Evolutionary conservation across 1,139 yeast genomes (phyloP).

Genomic region (Blastobotrys serpentis): DNA sequence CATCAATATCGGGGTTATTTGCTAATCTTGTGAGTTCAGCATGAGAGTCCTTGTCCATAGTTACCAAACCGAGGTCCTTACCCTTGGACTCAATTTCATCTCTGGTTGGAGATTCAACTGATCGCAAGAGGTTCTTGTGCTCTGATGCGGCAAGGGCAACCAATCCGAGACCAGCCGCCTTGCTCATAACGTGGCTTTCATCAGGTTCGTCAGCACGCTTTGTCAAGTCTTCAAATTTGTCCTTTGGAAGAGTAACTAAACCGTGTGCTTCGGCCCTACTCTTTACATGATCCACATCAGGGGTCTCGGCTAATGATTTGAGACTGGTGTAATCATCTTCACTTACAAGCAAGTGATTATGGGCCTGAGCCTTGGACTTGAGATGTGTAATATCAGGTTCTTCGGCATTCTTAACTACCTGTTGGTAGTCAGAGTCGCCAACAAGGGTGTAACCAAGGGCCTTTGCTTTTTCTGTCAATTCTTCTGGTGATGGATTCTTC

Average conservation of each 20-base stretch:
- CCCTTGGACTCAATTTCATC: constrained; percentile 30
- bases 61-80: constrained; percentile 24
- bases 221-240: constrained; percentile 30
- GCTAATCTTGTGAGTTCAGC: constrained; percentile 23
- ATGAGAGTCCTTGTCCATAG: constrained; percentile 26
- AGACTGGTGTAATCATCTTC: constrained; percentile 28
- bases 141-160: constrained; percentile 33
- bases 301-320: constrained; percentile 27
- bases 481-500: constrained; percentile 30
- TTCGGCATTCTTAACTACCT: constrained; percentile 34
- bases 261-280: constrained; percentile 31
- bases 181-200: constrained; percentile 33
- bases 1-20: constrained; percentile 19
- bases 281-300: constrained; percentile 24
- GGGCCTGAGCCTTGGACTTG: constrained; percentile 35
- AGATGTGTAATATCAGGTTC: constrained; percentile 42
- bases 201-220: constrained; percentile 25
- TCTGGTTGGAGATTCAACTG: constrained; percentile 26
- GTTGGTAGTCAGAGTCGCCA: constrained; percentile 31
- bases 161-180: constrained; percentile 37
- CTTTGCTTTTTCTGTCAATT: constrained; percentile 28
- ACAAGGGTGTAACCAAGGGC: constrained; percentile 25
- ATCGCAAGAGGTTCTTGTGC: constrained; percentile 24
- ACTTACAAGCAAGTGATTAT: constrained; percentile 29
- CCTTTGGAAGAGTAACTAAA: constrained; percentile 48